These are phyloP conservation scores for Austroboletus niveus DNA, from an alignment of 1,284 basidiomycete genomes.

Conservation along the genomic window DNA sequence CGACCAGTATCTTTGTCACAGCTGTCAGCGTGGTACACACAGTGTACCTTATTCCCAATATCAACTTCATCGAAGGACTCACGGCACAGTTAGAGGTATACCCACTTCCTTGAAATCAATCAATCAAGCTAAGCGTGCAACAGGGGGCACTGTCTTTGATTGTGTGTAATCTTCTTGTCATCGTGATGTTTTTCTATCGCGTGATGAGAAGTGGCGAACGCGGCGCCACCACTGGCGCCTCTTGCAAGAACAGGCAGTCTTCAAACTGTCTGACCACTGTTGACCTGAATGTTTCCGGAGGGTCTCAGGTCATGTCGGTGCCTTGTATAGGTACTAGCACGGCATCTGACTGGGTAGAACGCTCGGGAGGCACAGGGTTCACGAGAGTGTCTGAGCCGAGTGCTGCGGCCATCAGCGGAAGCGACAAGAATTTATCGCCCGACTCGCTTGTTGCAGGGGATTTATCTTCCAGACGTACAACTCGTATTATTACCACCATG, in stretches of 20 bases:
- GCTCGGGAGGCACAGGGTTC: not conserved
- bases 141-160: conserved; percentile 27
- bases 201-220: conserved; percentile 1
- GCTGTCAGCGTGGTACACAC: conserved; percentile 28
- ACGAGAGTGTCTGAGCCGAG: not conserved
- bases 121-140: not conserved
- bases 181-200: conserved; percentile 28
- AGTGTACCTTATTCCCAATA: conserved; percentile 16
- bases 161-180: conserved; percentile 33
- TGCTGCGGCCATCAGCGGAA: too few relatives aligned
- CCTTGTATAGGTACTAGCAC: not conserved
- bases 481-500: too few relatives aligned
- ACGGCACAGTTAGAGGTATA: conserved; percentile 27
- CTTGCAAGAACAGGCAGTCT: conserved; percentile 1
- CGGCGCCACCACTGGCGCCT: conserved; percentile 4
- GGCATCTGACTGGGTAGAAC: not conserved
- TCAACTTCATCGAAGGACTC: conserved; percentile 1
- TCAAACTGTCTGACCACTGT: conserved; percentile 25
- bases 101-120: not conserved
- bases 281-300: conserved; percentile 17
- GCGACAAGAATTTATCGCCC: too few relatives aligned
- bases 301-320: conserved; percentile 5
- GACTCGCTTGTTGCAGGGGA: too few relatives aligned
- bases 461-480: too few relatives aligned
- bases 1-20: conserved; percentile 28